phyloP scores from a whole-genome alignment of 1,284 basidiomycete genomes.

The Fomitiporia mediterranea region DNA sequence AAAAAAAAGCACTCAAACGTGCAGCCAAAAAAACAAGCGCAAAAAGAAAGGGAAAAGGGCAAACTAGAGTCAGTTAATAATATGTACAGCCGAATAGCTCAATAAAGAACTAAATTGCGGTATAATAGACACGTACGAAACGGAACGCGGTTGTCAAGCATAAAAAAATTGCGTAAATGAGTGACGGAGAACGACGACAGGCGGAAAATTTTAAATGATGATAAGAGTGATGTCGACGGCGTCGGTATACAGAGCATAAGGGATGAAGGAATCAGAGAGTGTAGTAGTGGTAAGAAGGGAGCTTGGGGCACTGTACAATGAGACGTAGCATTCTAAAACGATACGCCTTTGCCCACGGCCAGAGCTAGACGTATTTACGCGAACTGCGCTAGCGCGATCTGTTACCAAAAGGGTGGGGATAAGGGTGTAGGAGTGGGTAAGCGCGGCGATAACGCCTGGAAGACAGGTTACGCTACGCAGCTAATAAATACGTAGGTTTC shows the following conservation, averaged over 20 bases:
- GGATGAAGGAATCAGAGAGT: background rate
- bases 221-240: background rate
- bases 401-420: background rate
- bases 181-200: background rate
- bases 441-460: too few relatives aligned
- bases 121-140: too few relatives aligned
- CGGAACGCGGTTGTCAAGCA: background rate
- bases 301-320: conserved; percentile 8
- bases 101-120: too few relatives aligned
- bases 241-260: background rate
- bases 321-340: background rate
- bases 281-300: background rate
- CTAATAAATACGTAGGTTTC: conserved; percentile 1
- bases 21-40: too few relatives aligned
- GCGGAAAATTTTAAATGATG: background rate
- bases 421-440: too few relatives aligned
- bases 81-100: too few relatives aligned
- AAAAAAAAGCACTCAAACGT: too few relatives aligned
- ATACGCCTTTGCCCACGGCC: background rate
- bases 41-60: too few relatives aligned
- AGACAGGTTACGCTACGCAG: background rate
- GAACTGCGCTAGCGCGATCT: background rate
- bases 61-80: too few relatives aligned
- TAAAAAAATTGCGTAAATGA: background rate
- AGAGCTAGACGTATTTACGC: background rate